Conservation (phyloP, 208 protist species). For the Leishmania tropica region DNA sequence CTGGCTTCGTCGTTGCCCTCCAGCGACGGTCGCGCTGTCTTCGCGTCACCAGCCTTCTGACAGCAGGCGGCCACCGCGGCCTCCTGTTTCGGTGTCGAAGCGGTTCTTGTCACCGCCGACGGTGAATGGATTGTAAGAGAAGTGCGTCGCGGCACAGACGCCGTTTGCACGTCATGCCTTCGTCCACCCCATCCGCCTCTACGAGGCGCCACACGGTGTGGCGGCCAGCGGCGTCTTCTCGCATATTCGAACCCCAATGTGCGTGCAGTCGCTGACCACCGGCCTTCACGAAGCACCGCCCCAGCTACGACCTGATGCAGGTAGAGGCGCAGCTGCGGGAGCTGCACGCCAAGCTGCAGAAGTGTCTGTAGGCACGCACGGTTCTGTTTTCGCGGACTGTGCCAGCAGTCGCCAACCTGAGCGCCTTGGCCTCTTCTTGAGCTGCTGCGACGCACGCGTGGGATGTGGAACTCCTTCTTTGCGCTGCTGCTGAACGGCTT, state of each 20-base stretch:
- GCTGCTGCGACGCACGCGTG: background rate
- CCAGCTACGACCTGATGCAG: slow-evolving; percentile 16
- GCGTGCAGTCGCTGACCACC: slow-evolving; percentile 33
- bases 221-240: slow-evolving; percentile 16
- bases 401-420: background rate
- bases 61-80: background rate
- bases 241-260: slow-evolving; percentile 29
- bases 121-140: slow-evolving; percentile 18
- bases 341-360: slow-evolving; percentile 19
- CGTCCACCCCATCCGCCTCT: slow-evolving; percentile 16
- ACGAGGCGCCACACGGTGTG: slow-evolving; percentile 12
- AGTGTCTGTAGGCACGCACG: slow-evolving; percentile 20
- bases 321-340: slow-evolving; percentile 21
- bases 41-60: background rate
- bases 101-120: slow-evolving; percentile 8
- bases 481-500: background rate
- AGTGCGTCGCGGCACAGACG: slow-evolving; percentile 19
- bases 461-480: background rate
- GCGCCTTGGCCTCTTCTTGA: background rate
- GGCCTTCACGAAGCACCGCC: slow-evolving; percentile 31
- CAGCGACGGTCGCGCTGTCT: background rate
- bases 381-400: background rate
- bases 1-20: slow-evolving; percentile 33
- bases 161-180: slow-evolving; percentile 11
- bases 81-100: background rate